Percentiles rank a stretch among this genome's conserved stretches.
These are phyloP conservation scores for Gloeostereum incarnatum DNA, from an alignment of 768 basidiomycete species.

Conservation along the genomic window DNA sequence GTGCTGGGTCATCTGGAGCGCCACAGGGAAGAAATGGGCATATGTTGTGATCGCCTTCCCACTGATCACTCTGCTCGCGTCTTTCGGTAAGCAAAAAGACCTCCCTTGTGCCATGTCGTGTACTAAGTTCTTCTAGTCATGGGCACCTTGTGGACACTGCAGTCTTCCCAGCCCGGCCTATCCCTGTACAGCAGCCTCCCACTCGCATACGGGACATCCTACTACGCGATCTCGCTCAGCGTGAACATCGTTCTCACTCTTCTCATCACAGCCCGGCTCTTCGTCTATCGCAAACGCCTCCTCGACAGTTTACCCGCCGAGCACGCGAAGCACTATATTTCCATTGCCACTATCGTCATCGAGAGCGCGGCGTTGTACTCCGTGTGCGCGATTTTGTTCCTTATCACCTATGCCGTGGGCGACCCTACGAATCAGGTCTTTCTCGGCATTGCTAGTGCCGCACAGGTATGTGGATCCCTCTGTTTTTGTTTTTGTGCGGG, in stretches of 20 bases:
- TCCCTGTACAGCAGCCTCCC: conserved; percentile 28
- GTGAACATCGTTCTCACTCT: conserved; percentile 31
- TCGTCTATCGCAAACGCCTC: conserved; percentile 20
- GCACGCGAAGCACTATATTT: conserved; percentile 25
- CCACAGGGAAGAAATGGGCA: conserved; percentile 20
- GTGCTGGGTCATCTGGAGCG: conserved; percentile 36
- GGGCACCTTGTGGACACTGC: conserved; percentile 32
- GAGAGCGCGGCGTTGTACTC: conserved; percentile 38
- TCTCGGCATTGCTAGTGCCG: conserved; percentile 21
- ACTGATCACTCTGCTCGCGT: conserved; percentile 22
- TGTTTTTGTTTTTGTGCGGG: neutral
- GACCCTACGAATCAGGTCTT: conserved; percentile 31
- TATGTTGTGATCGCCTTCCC: conserved; percentile 26
- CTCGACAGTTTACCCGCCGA: conserved; percentile 20
- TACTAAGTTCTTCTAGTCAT: conserved; percentile 18
- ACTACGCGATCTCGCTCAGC: conserved; percentile 27
- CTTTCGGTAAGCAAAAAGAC: conserved; percentile 24
- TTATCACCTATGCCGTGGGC: conserved; percentile 28
- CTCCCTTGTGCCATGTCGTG: neutral
- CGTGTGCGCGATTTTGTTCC: conserved; percentile 26
- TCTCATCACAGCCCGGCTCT: conserved; percentile 25
- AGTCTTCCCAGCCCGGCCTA: conserved; percentile 29
- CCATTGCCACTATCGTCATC: conserved; percentile 25
- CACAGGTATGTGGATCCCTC: conserved; percentile 18
- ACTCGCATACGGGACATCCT: conserved; percentile 25